Base-by-base conservation (phyloP, 345 rosid genomes). In the Sisymbrium altissimum region DNA sequence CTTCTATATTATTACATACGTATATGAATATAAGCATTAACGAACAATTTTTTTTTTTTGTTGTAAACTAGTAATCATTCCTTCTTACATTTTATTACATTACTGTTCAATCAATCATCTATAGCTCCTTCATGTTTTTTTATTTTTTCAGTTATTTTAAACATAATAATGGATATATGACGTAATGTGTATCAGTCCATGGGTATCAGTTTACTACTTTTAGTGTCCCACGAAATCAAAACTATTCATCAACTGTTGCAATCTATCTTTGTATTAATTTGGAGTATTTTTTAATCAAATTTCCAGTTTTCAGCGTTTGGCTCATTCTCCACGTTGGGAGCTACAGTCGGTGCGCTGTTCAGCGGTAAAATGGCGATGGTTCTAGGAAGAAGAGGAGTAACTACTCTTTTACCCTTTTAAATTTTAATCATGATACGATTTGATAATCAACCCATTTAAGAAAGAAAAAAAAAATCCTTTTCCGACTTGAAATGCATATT, bases 361-460 rank as follows among this genome's bases (percentile, higher is more conserved):
- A 63, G 82, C 30, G 82, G 84, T 41, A 78, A 71, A 76, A 49
- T 71, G 43, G 72, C 82, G 2, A 78, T 71, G 12, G 6, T 75
- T 1, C 8, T 81, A n/a, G 84, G 84, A 38, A 33, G 84, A 48
- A 81, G 14, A 75, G n/a, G 25, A 17, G 84, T 81, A 70, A 44
- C 8, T 8, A 58, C 21, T 0, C 32, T 52, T 7, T n/a, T 1
- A 27, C 17, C 36, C n/a, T 40, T 43, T 39, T 11, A 23, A 1
- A 32, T 53, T 27, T 25, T 67, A 4, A 3, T 27, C 8, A n/a
- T 66, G 36, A 15, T 54, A 23, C 14, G 23, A 39, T 25, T 18
- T 69, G 5, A 44, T 4, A 32, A 30, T 35, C 30, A 21, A 23
- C 14, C 49, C 32, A 23, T 52, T 52, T 52, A 23, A 52, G 33